These are phyloP conservation scores for Trifolium dubium DNA, from an alignment of 306 rosid species.

Conservation along the genomic window DNA sequence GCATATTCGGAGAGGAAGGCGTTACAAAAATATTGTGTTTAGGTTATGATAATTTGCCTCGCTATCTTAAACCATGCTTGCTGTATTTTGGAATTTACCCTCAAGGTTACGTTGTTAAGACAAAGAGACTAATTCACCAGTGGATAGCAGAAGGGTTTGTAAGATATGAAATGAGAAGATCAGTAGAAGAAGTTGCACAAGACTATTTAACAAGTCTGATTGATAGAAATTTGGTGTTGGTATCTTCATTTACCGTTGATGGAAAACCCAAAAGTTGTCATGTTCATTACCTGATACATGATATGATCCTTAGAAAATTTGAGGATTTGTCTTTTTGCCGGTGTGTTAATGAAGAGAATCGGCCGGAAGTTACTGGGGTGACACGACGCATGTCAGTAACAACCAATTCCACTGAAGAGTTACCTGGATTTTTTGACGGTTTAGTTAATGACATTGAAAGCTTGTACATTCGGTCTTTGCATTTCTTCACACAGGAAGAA, in stretches of 20 bases:
- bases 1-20: too few species aligned
- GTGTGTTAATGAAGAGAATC: not conserved
- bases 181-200: conserved; percentile 7
- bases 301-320: not conserved
- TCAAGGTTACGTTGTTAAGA: not conserved
- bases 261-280: not conserved
- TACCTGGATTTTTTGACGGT: too few species aligned
- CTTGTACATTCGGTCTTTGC: not conserved
- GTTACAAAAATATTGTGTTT: not conserved
- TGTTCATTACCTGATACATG: conserved; percentile 15
- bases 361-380: not conserved
- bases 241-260: not conserved
- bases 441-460: not conserved
- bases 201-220: not conserved
- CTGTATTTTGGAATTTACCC: conserved; percentile 21
- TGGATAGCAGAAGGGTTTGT: conserved; percentile 37
- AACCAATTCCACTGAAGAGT: not conserved
- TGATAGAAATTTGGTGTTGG: conserved; percentile 5
- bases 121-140: not conserved
- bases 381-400: not conserved
- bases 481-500: not conserved
- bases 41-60: not conserved
- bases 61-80: not conserved
- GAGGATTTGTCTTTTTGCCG: not conserved
- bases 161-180: too few species aligned